Base-by-base conservation (phyloP, 2,329 filamentous ascomycete genomes). In the Pyrenochaeta sp. region DNA sequence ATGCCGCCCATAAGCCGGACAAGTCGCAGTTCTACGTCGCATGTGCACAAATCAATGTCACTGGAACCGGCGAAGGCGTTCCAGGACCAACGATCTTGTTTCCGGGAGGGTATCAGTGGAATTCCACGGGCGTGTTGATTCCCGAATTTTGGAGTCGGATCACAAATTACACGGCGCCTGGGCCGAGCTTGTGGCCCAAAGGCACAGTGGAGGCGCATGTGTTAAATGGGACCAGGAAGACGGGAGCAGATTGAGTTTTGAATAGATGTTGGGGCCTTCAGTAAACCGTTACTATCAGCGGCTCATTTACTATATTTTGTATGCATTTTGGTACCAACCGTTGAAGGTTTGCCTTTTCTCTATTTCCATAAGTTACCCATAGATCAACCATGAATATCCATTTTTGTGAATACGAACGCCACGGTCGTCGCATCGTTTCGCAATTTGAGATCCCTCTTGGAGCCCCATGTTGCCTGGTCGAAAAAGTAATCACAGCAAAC, bases 11-110 rank as follows among this genome's bases (percentile, higher is more conserved):
- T 30, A 66, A 65, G 15, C 50, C 56, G 4, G 56, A 65, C 20
- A 58, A 63, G 37, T 66, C 67, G 10, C 74, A 79, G 61, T 79
- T 80, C 60, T 80, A 80, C 60, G 70, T 78, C 43, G 68, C 71
- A 4, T 81, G 79, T 62, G 75, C 74, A 1, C 77, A 80, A 64
- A 63, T 81, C 51, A 73, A 74, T 45, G 71, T 79, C 41, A 64
- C 60, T 12, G 71, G 74, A 4, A 45, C 32, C 20, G 73, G 74
- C 4, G 60, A 53, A 12, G 72, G 65, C 42, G 60, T 42, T 15
- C 72, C 68, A 4, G 56, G 58, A 11, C 72, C 73, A 3, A 61
- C 71, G 27, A 71, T 73, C n/a, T 69, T 68, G 59, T 75, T 79
- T 54, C 77, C 77, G 11, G 77, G 66, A 10, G 76, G 41, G 60